These are phyloP conservation scores for Naganishia sp. DNA, from an alignment of 1,284 basidiomycete species.

Conservation along the genomic window DNA sequence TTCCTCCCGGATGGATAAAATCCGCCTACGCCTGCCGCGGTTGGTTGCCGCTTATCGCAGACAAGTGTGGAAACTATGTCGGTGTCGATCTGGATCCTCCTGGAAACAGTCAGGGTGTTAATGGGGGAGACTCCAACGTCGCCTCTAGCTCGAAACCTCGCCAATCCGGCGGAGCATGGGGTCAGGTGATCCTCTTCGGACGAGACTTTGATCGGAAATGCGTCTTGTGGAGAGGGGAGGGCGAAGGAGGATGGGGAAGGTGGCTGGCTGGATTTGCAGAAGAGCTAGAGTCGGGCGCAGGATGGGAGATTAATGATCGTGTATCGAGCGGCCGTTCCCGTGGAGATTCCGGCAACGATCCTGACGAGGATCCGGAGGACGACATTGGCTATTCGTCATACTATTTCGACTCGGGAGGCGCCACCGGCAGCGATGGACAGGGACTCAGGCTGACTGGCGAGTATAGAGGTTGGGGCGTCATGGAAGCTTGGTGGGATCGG, in stretches of 20 bases:
- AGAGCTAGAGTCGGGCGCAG: constrained; percentile 85
- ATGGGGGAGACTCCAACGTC: not conserved
- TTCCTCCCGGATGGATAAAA: constrained; percentile 89
- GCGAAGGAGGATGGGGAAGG: constrained; percentile 87
- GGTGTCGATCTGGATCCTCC: constrained; percentile 91
- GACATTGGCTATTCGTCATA: constrained; percentile 82
- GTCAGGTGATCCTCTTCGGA: constrained; percentile 96
- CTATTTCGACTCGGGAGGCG: constrained; percentile 74
- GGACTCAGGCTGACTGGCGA: constrained; percentile 70
- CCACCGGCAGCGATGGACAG: constrained; percentile 66
- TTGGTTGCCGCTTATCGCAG: constrained; percentile 92
- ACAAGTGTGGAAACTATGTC: constrained; percentile 94
- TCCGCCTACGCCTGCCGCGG: constrained; percentile 87
- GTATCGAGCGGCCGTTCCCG: constrained; percentile 49
- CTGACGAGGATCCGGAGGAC: constrained; percentile 59
- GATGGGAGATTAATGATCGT: constrained; percentile 70
- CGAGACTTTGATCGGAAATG: constrained; percentile 98
- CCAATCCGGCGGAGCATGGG: constrained; percentile 62
- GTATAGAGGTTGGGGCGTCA: constrained; percentile 83
- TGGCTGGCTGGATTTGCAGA: constrained; percentile 93
- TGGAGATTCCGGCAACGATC: constrained; percentile 28
- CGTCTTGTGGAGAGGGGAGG: constrained; percentile 88
- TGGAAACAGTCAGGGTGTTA: constrained; percentile 36
- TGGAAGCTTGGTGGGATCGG: constrained; percentile 86
- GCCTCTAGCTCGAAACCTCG: constrained; percentile 11